Evolutionary conservation across 1,139 yeast genomes (phyloP).

Genomic region (Eremothecium gossypii): DNA sequence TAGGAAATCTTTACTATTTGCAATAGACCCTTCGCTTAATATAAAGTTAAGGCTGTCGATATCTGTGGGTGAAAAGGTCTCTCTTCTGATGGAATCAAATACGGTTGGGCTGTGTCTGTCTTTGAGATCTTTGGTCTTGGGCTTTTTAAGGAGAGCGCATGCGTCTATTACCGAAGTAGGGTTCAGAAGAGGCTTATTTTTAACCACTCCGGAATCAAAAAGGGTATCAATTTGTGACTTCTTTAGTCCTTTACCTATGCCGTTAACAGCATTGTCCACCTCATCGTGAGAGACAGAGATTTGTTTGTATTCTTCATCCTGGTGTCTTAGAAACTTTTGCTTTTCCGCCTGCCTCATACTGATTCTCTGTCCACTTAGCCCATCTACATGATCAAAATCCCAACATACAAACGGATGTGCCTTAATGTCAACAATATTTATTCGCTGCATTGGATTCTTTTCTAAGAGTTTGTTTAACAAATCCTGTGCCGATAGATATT

Average conservation of each 20-base stretch:
- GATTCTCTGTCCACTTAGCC: constrained; percentile 11
- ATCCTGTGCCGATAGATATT: constrained; percentile 57
- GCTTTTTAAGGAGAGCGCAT: neutral
- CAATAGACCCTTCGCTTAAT: constrained; percentile 10
- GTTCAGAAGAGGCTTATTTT: neutral
- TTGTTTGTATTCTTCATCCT: constrained; percentile 28
- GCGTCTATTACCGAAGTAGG: neutral
- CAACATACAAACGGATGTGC: constrained; percentile 54
- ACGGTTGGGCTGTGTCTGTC: neutral
- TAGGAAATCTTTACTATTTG: neutral
- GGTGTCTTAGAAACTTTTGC: constrained; percentile 20
- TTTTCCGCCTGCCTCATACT: constrained; percentile 16
- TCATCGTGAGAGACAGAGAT: constrained; percentile 62
- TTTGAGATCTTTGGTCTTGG: neutral
- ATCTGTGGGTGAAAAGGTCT: neutral
- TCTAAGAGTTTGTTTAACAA: constrained; percentile 53
- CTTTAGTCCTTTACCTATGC: constrained; percentile 60
- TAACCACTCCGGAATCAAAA: neutral
- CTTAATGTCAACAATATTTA: constrained; percentile 66
- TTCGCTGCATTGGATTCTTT: constrained; percentile 62
- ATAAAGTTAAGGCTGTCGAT: constrained; percentile 8
- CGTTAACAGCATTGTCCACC: constrained; percentile 67
- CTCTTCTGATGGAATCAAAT: neutral
- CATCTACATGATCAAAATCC: constrained; percentile 25
- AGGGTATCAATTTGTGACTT: constrained; percentile 32